These are phyloP conservation scores for Saturnispora sanitii DNA, from an alignment of 805 yeast species.

Conservation along the genomic window DNA sequence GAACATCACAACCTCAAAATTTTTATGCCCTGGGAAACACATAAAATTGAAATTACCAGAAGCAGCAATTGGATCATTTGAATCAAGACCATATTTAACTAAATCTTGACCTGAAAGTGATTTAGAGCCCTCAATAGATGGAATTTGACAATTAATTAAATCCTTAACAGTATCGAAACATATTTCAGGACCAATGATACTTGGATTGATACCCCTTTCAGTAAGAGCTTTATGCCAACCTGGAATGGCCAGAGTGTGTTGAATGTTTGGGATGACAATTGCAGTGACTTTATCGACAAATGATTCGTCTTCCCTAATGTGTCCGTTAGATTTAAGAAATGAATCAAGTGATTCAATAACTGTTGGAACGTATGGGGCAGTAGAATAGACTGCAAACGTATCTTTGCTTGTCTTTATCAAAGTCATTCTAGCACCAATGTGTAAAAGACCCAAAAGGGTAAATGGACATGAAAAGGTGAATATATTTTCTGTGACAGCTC, in stretches of 20 bases:
- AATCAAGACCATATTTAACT: constrained; percentile 27
- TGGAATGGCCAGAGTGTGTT: constrained; percentile 40
- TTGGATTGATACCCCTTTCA: not conserved
- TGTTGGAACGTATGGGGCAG: constrained; percentile 43
- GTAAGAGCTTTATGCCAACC: not conserved
- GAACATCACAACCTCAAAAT: constrained; percentile 46
- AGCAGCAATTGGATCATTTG: constrained; percentile 21
- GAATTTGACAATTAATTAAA: constrained; percentile 2
- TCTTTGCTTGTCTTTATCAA: constrained; percentile 21
- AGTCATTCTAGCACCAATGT: constrained; percentile 33
- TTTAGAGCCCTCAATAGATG: not conserved
- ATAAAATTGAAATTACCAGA: constrained; percentile 40
- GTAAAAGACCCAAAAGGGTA: constrained; percentile 19
- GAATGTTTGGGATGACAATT: constrained; percentile 50
- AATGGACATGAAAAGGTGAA: constrained; percentile 29
- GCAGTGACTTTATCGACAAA: constrained; percentile 33
- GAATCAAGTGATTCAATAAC: constrained; percentile 32
- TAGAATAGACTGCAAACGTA: constrained; percentile 40
- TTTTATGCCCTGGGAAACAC: constrained; percentile 44
- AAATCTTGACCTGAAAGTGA: not conserved
- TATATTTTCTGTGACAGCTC: constrained; percentile 24
- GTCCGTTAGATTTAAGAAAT: constrained; percentile 17
- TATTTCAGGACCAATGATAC: constrained; percentile 1
- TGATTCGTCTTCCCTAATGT: constrained; percentile 26
- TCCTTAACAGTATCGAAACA: not conserved